phyloP scores from a whole-genome alignment of 129 eudicot genomes.

The Saussurea involucrata region DNA sequence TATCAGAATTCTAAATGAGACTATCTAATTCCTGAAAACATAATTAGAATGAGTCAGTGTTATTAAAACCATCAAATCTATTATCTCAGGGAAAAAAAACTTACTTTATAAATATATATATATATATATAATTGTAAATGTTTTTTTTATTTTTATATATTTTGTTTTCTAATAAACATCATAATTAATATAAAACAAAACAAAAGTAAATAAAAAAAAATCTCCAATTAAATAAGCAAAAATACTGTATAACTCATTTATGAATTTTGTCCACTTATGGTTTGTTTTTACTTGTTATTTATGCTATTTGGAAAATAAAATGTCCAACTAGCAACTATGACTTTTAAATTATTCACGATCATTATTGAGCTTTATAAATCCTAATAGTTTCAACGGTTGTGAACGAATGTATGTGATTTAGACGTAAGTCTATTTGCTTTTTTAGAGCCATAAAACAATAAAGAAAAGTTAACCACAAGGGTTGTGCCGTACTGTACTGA shows the following conservation, averaged over 20 bases:
- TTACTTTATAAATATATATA: too few relatives aligned
- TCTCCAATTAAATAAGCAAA: background rate
- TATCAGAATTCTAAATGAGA: too few relatives aligned
- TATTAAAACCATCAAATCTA: too few relatives aligned
- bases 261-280: conserved; percentile 16
- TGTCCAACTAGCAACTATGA: background rate
- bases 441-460: too few relatives aligned
- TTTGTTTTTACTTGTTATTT: conserved; percentile 19
- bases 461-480: too few relatives aligned
- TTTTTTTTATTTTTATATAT: background rate
- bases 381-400: background rate
- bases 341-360: background rate
- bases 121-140: too few relatives aligned
- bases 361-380: background rate
- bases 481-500: too few relatives aligned
- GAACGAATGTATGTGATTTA: background rate
- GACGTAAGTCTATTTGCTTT: background rate
- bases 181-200: background rate
- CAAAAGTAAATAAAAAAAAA: background rate
- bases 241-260: background rate
- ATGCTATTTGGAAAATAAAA: conserved; percentile 1
- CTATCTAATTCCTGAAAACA: too few relatives aligned
- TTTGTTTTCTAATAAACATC: background rate
- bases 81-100: too few relatives aligned
- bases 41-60: too few relatives aligned